Base-by-base conservation (phyloP, 768 basidiomycete species). In the Leccinum longicurvipes region DNA sequence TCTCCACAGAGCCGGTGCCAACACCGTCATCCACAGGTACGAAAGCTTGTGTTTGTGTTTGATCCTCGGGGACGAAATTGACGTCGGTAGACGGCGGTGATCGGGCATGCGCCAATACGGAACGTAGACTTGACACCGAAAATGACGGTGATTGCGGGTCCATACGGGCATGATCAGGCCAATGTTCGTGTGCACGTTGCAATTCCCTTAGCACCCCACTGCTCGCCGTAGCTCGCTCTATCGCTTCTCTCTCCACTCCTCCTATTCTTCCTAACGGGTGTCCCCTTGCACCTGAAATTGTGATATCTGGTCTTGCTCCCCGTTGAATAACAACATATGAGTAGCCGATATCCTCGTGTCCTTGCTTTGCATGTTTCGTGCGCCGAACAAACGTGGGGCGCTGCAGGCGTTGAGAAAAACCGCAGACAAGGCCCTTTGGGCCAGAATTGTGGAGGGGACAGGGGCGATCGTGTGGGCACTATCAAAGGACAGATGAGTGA, bases 391-490 rank as follows among this genome's bases (percentile, higher is more conserved):
- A 97, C 10, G 78, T 74, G 10, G 96, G 94, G 23, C 91, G 82
- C 67, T 95, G 91, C 41, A 96, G 73, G 48, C 93, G 84, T 67
- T 98, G 96, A 8, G 84, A 82, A 73, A 95, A 97, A 17, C 88
- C 85, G 66, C 96, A 98, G 44, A 82, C 75, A 2, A 87, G 72
- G 50, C 77, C 74, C 25, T 65, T 73, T 8, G 78, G 68, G 32
- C 83, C 82, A n/a, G 79, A 75, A 57, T 77, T 74, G 64, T 82
- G 78, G 25, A 98, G 73, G 2, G 96, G 95, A 69, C 96, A 98
- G 42, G 77, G 75, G 23, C 79, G 78, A 67, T 98, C 95, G 64
- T 98, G 96, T 12, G 96, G 92, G 66, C 96, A 98, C 87, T 95
- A 65, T 41, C 57, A 44, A 46, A 49, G 39, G 29, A 29, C 7